phyloP scores from a whole-genome alignment of 805 yeast genomes.

The Lipomyces sp. region DNA sequence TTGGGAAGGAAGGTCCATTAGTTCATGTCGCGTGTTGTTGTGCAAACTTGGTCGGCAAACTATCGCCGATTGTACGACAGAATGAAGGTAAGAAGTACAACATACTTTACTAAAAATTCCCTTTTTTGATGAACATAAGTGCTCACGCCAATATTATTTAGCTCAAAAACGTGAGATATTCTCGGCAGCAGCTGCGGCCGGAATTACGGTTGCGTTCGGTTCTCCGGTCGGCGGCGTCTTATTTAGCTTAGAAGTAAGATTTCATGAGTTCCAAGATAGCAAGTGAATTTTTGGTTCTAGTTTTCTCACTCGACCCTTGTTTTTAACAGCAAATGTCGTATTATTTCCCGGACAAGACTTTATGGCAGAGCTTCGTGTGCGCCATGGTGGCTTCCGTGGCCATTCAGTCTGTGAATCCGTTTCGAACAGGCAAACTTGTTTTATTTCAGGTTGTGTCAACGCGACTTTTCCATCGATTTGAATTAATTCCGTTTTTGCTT shows the following conservation, averaged over 20 bases:
- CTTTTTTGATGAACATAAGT: no score
- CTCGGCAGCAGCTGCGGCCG: slow-evolving; percentile 77
- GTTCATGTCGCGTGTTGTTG: slow-evolving; percentile 73
- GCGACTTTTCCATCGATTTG: slow-evolving; percentile 68
- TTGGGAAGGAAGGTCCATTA: slow-evolving; percentile 84
- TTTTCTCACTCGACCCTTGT: not conserved
- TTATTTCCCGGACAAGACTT: slow-evolving; percentile 58
- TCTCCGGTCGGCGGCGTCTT: slow-evolving; percentile 87
- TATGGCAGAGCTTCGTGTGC: slow-evolving; percentile 83
- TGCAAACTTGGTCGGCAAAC: slow-evolving; percentile 42
- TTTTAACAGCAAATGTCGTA: slow-evolving; percentile 60
- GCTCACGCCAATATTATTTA: not conserved
- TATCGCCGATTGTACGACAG: slow-evolving; percentile 35
- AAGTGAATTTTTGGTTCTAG: no score
- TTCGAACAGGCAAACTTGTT: slow-evolving; percentile 50
- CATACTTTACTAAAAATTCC: not conserved
- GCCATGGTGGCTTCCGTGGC: slow-evolving; percentile 70
- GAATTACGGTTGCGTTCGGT: slow-evolving; percentile 79
- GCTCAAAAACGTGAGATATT: slow-evolving; percentile 55
- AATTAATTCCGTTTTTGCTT: slow-evolving; percentile 65
- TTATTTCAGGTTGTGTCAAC: slow-evolving; percentile 60
- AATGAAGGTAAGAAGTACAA: slow-evolving; percentile 48
- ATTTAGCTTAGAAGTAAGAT: slow-evolving; percentile 48
- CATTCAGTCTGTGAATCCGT: slow-evolving; percentile 51
- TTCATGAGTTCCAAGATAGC: no score